Evolutionary conservation across 257 asterid genomes (phyloP).

Genomic region (Cruciata laevipes): DNA sequence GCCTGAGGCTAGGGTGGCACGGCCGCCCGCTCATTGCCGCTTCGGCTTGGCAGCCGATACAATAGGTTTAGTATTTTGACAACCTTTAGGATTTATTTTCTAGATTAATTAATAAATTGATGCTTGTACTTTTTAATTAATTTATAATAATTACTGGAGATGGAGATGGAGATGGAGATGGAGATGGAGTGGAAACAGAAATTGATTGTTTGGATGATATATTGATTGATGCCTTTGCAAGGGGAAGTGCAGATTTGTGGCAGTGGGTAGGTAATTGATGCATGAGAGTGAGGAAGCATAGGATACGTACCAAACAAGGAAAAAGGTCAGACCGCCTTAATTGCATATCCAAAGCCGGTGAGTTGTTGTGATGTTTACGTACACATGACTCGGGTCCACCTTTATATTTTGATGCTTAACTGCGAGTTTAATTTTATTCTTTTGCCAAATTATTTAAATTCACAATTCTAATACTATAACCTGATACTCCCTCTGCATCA

Average conservation of each 20-base stretch:
- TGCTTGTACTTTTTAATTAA: too few species aligned
- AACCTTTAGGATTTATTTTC: too few species aligned
- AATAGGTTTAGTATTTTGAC: not conserved
- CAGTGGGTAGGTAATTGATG: not conserved
- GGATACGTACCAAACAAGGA: conserved; percentile 9
- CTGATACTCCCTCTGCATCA: too few species aligned
- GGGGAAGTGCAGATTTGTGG: not conserved
- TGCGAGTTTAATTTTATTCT: too few species aligned
- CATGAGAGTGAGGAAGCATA: not conserved
- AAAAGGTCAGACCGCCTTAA: not conserved
- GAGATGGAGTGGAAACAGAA: too few species aligned
- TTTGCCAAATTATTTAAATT: too few species aligned
- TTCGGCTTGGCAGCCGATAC: conserved; percentile 27
- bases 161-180: too few species aligned
- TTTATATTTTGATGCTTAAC: not conserved
- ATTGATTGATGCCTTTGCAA: not conserved
- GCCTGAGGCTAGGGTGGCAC: conserved; percentile 31
- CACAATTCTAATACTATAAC: too few species aligned
- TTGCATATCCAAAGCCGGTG: not conserved
- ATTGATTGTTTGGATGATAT: too few species aligned
- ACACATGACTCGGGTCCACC: not conserved
- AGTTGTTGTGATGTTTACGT: conserved; percentile 16
- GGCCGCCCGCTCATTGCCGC: conserved; percentile 27
- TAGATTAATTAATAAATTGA: too few species aligned
- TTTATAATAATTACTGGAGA: too few species aligned